Conservation (phyloP, 495 filamentous ascomycete genomes). For the Penicillium pulvis region DNA sequence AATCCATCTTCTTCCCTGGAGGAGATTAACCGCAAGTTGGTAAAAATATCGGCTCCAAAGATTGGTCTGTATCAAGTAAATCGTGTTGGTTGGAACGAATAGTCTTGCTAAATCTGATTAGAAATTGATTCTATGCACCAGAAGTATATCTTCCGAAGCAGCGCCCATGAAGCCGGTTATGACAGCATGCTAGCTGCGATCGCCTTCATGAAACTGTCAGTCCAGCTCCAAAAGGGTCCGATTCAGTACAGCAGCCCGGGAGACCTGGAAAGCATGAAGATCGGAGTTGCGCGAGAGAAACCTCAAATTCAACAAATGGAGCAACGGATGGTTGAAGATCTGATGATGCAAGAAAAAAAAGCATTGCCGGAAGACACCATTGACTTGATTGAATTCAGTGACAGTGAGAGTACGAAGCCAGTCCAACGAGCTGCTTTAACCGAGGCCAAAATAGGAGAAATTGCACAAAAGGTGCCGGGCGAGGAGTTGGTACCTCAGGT, state of each 20-base stretch:
- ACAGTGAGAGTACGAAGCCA: background rate
- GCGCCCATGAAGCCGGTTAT: constrained; percentile 69
- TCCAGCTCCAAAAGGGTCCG: constrained; percentile 43
- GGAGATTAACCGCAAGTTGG: constrained; percentile 47
- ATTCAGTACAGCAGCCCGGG: background rate
- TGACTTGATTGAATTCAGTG: constrained; percentile 5
- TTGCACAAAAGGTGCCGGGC: constrained; percentile 11
- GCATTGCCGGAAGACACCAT: background rate
- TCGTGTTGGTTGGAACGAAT: background rate
- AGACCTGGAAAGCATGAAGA: background rate
- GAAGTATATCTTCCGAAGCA: constrained; percentile 48
- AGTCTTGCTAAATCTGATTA: constrained; percentile 3
- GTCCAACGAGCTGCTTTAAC: background rate
- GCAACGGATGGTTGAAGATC: background rate
- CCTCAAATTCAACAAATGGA: background rate
- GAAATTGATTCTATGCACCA: constrained; percentile 40
- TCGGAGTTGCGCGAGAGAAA: background rate
- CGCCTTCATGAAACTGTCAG: constrained; percentile 62
- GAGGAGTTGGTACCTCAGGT: constrained; percentile 50
- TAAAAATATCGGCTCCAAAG: constrained; percentile 37
- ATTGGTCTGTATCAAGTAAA: constrained; percentile 41
- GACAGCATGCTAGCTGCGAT: constrained; percentile 72
- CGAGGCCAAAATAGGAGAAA: constrained; percentile 6
- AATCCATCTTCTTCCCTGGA: constrained; percentile 54
- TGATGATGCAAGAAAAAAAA: background rate